Base-by-base conservation (phyloP, 306 rosid genomes). In the Cicer judaicum region DNA sequence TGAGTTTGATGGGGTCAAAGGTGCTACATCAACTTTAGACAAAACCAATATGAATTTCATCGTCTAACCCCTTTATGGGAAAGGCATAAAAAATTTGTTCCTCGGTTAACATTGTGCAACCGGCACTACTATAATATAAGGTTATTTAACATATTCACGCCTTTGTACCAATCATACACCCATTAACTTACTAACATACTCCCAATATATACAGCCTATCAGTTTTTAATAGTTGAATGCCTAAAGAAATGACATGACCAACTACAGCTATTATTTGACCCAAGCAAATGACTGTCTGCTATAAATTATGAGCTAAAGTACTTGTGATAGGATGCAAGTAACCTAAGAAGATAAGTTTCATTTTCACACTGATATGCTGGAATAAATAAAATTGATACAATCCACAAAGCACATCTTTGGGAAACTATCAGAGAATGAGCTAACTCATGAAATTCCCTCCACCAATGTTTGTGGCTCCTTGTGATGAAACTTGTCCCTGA, bases 381-480 rank as follows among this genome's bases (percentile, higher is more conserved):
- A 64, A 11, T 48, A 70, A 29, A 29, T 48, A 12, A 81, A n/a
- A 66, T 43, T 29, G 43, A 72, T 41, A 70, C 55, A 19, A 19
- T 71, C 19, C 44, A 62, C 73, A 65, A 73, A 43, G 55, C 15
- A 78, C 0, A 56, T 39, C 72, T 19, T 29, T 44, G 21, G 21
- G 11, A 9, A 72, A 47, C 55, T 9, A 11, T n/a, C 59, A 7
- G 72, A 61, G 56, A 53, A 54, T 41, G 54, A 75, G 72, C 80
- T 82, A 92, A 88, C 79, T 75, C 88, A 92, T 92, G 84, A 89
- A 94, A 72, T 89, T 88, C 11, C 91, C 97, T 69, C 92, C 97
- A 68, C 94, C 79, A 55, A 94, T 85, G 85, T 84, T 88, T 7
- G 88, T 73, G 15, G 81, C 78, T 57, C 88, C 98, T 66, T 93